phyloP scores from a whole-genome alignment of 129 eudicot species.

The carrot (Daucus carota) region DH1_v3.0 NC_030382.2:47134501-47135000 shows the following conservation, averaged over 20 bases:
- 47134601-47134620: neutral
- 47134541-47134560: constrained; percentile 11
- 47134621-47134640: constrained; percentile 1
- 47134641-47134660: constrained; percentile 30
- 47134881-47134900: constrained; percentile 13
- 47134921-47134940: neutral
- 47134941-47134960: neutral
- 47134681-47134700: constrained; percentile 26
- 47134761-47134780: constrained; percentile 32
- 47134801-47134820: constrained; percentile 63
- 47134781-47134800: constrained; percentile 50
- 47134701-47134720: constrained; percentile 14
- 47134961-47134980: neutral
- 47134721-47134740: neutral
- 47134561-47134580: neutral
- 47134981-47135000: neutral
- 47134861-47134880: constrained; percentile 11
- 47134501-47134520: constrained; percentile 15
- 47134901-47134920: neutral
- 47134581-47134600: neutral
- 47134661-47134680: constrained; percentile 26
- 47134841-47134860: constrained; percentile 55
- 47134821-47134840: constrained; percentile 60
- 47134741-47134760: constrained; percentile 8
- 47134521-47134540: constrained; percentile 3